Evolutionary conservation across 2,329 filamentous ascomycete species (phyloP).

Genomic region (Alternaria ethzedia): DNA sequence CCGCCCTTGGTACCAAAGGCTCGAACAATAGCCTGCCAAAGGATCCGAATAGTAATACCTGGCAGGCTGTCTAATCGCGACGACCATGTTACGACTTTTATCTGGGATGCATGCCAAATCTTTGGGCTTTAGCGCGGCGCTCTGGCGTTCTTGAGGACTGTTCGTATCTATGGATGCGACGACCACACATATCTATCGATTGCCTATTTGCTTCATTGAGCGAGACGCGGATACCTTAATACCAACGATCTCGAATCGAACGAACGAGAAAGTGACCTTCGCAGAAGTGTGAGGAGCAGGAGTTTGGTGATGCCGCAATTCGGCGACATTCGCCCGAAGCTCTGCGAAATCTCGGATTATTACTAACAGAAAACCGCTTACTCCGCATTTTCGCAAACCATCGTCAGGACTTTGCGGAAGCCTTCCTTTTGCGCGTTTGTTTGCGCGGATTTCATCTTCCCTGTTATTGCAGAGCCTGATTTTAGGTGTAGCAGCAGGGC

Average conservation of each 20-base stretch:
- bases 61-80: constrained; percentile 6
- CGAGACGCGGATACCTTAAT: too few relatives aligned
- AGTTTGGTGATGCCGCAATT: constrained; percentile 1
- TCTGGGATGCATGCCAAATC: neutral
- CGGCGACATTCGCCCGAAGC: constrained; percentile 16
- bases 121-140: constrained; percentile 4
- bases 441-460: neutral
- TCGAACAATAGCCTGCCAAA: constrained; percentile 3
- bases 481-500: neutral
- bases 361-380: constrained; percentile 7
- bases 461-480: neutral
- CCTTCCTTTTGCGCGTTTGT: neutral
- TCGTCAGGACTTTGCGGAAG: neutral
- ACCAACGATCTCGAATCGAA: neutral
- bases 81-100: neutral
- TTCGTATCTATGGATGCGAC: too few relatives aligned
- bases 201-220: too few relatives aligned
- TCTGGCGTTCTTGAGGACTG: neutral
- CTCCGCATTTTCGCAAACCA: constrained; percentile 5
- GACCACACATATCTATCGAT: too few relatives aligned
- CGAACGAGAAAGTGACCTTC: accelerated
- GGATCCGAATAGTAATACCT: neutral
- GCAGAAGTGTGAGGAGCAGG: neutral
- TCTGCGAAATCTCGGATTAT: constrained; percentile 10
- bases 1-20: constrained; percentile 16